A percentile compares a stretch with the other conserved stretches of the same genome.
These are phyloP conservation scores for Cordyceps fumosorosea DNA, from an alignment of 2,329 filamentous ascomycete species.

Conservation along the genomic window DNA sequence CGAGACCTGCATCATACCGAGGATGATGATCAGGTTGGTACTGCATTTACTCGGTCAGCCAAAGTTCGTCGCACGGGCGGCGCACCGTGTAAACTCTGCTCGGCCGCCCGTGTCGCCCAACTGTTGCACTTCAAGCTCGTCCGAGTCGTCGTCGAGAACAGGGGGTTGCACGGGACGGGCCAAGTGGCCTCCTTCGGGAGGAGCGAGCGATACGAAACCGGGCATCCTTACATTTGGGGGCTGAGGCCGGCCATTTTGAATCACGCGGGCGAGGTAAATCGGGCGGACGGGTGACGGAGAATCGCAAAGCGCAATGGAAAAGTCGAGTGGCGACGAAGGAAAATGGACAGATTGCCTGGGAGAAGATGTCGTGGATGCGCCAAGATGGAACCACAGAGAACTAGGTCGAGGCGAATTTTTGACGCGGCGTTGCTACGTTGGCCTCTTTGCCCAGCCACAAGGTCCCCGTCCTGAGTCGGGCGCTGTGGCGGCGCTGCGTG, in stretches of 20 bases:
- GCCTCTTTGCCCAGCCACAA: slow-evolving; percentile 11
- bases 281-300: not conserved
- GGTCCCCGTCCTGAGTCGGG: not conserved
- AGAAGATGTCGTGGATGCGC: not conserved
- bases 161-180: not conserved
- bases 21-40: slow-evolving; percentile 88
- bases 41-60: slow-evolving; percentile 38
- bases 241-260: slow-evolving; percentile 54
- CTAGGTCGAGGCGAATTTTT: slow-evolving; percentile 10
- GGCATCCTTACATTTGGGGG: slow-evolving; percentile 53
- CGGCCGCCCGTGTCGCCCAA: not conserved
- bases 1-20: slow-evolving; percentile 96
- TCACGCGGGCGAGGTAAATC: not conserved
- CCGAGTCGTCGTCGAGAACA: not conserved
- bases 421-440: slow-evolving; percentile 8
- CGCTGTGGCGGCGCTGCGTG: not conserved
- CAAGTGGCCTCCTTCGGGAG: not conserved
- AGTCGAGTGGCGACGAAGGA: not conserved
- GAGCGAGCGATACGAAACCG: not conserved
- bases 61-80: not conserved
- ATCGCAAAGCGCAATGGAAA: not conserved
- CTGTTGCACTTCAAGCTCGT: not conserved
- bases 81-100: not conserved
- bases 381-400: slow-evolving; percentile 9
- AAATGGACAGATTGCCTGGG: not conserved